phyloP scores from a whole-genome alignment of 768 basidiomycete genomes.

The Termitomyces sp. region DNA sequence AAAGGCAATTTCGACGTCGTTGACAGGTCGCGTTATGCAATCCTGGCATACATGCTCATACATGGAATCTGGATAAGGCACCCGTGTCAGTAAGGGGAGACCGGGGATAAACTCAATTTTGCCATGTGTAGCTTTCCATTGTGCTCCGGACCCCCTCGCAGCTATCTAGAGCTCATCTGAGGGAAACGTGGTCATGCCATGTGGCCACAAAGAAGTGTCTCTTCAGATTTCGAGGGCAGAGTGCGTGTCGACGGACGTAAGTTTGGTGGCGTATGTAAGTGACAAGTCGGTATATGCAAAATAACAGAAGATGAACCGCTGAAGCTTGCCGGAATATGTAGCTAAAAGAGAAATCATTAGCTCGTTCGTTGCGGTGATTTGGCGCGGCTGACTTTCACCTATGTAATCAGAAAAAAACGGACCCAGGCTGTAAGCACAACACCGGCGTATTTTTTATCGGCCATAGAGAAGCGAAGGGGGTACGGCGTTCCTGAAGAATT shows the following conservation, averaged over 20 bases:
- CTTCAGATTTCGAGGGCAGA: neutral
- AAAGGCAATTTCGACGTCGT: conserved; percentile 5
- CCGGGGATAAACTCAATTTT: conserved; percentile 8
- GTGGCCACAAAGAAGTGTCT: neutral
- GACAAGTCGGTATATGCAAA: neutral
- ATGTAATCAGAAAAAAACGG: neutral
- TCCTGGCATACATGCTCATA: conserved; percentile 1
- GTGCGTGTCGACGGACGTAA: neutral
- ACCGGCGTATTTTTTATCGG: neutral
- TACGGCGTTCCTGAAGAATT: conserved; percentile 10
- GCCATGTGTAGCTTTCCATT: conserved; percentile 1
- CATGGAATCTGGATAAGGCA: conserved; percentile 7
- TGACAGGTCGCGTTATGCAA: conserved; percentile 5
- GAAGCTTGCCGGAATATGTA: neutral
- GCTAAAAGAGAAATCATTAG: neutral
- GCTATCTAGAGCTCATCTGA: neutral
- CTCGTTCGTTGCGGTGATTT: neutral
- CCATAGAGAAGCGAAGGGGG: conserved; percentile 1
- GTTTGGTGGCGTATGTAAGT: conserved; percentile 4
- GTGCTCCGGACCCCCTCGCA: neutral
- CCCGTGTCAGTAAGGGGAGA: conserved; percentile 5
- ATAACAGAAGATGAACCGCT: neutral
- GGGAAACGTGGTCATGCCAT: conserved; percentile 9
- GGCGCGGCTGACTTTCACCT: neutral
- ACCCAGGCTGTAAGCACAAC: neutral